Evolutionary conservation across 768 basidiomycete genomes (phyloP), one percentile per base, ranked within the genome.

Genomic region (Trametes gibbosa): DNA sequence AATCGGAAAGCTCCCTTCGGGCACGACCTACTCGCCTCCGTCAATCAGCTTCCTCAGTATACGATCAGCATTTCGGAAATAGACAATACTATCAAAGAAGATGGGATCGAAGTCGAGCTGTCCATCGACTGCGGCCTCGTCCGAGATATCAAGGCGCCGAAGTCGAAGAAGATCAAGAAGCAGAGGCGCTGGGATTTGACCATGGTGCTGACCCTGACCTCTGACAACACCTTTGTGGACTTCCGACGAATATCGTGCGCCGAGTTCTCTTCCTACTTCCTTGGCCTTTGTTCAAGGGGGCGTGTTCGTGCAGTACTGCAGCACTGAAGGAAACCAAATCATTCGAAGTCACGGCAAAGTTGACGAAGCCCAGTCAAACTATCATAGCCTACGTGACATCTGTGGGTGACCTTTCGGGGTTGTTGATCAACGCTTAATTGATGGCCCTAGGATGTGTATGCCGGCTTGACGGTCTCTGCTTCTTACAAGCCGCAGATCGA

Each of bases 1-100:
- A 90, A 90, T 66, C 85, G 90, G 23, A 81, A 82, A 17, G 72
- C 85, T 12, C 89, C 88, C 4, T 92, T 92, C 67, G 92, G 92
- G 1, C 74, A 81, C 25, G 84, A 90, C 32, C 74, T 93, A 47
- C 68, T 94, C 6, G 76, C 80, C 17, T 79, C 80, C 8, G 80
- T 81, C 12, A 76, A 75, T 12, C 85, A 87, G 45, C 74, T 93
- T 58, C 93, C 93, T 10, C 76, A 76, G 55, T 93, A 92, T 65
- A 67, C 66, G 14, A 58, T 94, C 16, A 67, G 72, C 2, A 66
- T 92, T 5, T 75, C 73, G 17, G 81, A 90, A 70, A 65, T 76
- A 5, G 70, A 67, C 24, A 68, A 84, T 5, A 68, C 65, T 2
- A 63, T 69, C 17, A 78, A 78, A 12, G 71, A 76, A 42, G 73